Conservation (phyloP, 2,329 filamentous ascomycete genomes). For the Zymoseptoria crescenta region DNA sequence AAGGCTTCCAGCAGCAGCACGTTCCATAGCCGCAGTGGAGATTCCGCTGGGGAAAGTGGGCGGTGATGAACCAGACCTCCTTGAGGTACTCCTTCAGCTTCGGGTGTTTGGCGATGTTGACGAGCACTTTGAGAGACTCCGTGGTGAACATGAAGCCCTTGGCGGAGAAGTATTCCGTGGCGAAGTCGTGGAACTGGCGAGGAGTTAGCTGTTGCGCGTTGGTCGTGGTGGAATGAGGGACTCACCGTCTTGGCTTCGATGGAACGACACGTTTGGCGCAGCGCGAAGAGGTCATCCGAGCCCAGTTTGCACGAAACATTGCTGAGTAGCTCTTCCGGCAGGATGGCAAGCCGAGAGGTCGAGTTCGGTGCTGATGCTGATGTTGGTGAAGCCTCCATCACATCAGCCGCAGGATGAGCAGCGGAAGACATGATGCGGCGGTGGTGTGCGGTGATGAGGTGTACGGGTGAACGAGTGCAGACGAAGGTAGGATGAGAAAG, state of each 20-base stretch:
- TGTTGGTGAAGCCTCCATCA: not conserved
- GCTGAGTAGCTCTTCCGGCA: constrained; percentile 25
- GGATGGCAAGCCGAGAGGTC: constrained; percentile 8
- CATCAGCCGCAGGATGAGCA: not conserved
- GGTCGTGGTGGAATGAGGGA: too few species aligned
- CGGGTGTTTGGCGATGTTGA: constrained; percentile 18
- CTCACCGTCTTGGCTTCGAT: constrained; percentile 16
- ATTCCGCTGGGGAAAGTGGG: constrained; percentile 12
- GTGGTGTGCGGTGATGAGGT: not conserved
- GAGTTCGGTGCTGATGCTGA: not conserved
- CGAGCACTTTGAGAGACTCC: constrained; percentile 21
- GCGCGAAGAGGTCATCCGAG: constrained; percentile 20
- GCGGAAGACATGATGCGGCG: not conserved
- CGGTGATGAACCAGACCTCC: constrained; percentile 19
- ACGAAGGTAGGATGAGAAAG: not conserved
- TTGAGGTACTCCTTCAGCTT: constrained; percentile 19
- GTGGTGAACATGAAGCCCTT: constrained; percentile 22
- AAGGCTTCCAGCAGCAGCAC: constrained; percentile 15
- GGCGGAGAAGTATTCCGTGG: constrained; percentile 19
- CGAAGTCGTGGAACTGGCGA: constrained; percentile 21
- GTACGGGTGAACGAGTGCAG: too few species aligned
- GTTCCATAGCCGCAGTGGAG: constrained; percentile 12
- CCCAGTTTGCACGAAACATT: constrained; percentile 22
- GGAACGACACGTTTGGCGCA: constrained; percentile 22
- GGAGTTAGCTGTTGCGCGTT: not conserved